Evolutionary conservation across 192 early-diverging fungal genomes (phyloP).

Genomic region (Coemansia sp.): DNA sequence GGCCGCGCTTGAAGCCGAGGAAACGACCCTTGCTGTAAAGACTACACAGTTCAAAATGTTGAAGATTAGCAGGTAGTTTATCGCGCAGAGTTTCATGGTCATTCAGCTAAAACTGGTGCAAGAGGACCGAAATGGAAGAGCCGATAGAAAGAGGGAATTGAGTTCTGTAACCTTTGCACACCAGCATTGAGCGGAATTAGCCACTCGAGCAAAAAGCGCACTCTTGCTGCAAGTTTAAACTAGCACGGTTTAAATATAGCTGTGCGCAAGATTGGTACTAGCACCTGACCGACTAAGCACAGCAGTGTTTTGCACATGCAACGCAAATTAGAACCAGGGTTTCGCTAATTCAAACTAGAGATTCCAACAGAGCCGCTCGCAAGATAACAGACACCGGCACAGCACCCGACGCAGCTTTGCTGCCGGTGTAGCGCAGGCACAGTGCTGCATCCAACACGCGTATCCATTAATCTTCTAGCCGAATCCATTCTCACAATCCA

Average conservation of each 20-base stretch:
- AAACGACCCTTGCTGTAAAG: constrained; percentile 97
- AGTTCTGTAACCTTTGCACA: no score
- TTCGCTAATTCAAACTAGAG: not conserved
- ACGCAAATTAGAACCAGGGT: not conserved
- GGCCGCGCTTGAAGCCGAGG: constrained; percentile 91
- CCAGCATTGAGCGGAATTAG: no score
- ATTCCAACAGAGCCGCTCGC: not conserved
- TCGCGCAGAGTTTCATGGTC: not conserved
- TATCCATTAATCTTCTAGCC: constrained; percentile 16
- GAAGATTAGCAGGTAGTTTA: constrained; percentile 1
- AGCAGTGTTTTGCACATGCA: not conserved
- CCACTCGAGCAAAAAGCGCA: not conserved
- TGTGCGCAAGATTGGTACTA: not conserved
- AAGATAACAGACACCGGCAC: not conserved
- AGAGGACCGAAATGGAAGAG: no score
- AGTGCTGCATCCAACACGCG: constrained; percentile 9
- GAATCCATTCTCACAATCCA: constrained; percentile 24
- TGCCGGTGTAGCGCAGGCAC: not conserved
- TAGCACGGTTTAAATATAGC: not conserved
- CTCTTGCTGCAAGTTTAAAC: not conserved
- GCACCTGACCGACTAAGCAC: not conserved
- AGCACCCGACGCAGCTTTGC: not conserved
- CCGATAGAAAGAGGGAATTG: no score
- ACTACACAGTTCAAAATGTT: constrained; percentile 55
- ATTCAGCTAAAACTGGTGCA: no score